Evolutionary conservation across 768 basidiomycete genomes (phyloP).

Genomic region (Terana coerulea): DNA sequence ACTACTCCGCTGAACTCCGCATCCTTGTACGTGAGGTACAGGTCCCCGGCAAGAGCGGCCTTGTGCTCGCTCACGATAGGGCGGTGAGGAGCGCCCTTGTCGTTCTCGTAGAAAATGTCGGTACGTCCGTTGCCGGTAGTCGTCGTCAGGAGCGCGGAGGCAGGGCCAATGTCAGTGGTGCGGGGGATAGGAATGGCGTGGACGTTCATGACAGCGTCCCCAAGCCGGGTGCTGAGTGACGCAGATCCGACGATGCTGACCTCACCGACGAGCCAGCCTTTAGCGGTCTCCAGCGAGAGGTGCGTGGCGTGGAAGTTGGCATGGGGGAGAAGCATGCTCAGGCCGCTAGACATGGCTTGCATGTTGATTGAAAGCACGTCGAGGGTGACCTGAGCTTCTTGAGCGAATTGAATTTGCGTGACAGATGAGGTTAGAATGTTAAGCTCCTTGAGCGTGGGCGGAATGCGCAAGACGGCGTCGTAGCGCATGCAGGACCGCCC

Average conservation of each 20-base stretch:
- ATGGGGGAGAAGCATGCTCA: constrained; percentile 47
- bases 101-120: constrained; percentile 43
- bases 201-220: constrained; percentile 47
- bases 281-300: constrained; percentile 41
- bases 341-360: constrained; percentile 34
- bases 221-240: constrained; percentile 44
- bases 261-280: constrained; percentile 62
- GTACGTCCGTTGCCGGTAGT: constrained; percentile 52
- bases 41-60: constrained; percentile 42
- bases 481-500: constrained; percentile 45
- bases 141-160: constrained; percentile 38
- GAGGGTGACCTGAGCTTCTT: constrained; percentile 38
- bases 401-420: constrained; percentile 48
- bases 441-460: constrained; percentile 46
- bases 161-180: constrained; percentile 27
- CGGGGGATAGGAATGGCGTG: constrained; percentile 38
- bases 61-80: constrained; percentile 46
- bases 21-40: constrained; percentile 53
- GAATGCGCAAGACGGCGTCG: constrained; percentile 50
- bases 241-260: constrained; percentile 41
- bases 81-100: constrained; percentile 38
- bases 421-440: constrained; percentile 39
- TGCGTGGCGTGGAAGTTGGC: constrained; percentile 37
- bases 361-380: constrained; percentile 37
- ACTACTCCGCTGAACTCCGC: constrained; percentile 48